These are phyloP conservation scores for Lachnellula suecica DNA, from an alignment of 2,329 filamentous ascomycete genomes.

Conservation along the genomic window DNA sequence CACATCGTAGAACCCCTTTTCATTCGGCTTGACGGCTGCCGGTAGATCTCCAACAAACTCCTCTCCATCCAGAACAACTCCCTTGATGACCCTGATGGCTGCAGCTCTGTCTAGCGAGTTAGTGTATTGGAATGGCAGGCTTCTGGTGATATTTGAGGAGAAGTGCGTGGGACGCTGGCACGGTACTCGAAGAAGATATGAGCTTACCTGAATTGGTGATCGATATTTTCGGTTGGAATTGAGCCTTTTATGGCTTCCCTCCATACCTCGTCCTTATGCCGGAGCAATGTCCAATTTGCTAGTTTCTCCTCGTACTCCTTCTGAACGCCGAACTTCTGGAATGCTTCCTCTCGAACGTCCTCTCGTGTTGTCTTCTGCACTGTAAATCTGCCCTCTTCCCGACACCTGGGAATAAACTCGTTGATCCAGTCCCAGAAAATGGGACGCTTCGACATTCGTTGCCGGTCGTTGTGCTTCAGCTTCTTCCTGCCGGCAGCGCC, in stretches of 20 bases:
- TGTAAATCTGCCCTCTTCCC: conserved; percentile 38
- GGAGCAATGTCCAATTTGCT: conserved; percentile 40
- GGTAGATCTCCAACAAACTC: conserved; percentile 37
- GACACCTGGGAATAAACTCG: conserved; percentile 58
- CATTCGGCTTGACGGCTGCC: conserved; percentile 30
- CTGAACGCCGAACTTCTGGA: conserved; percentile 48
- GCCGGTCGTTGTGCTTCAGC: conserved; percentile 55
- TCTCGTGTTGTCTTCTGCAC: conserved; percentile 36
- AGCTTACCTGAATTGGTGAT: conserved; percentile 18
- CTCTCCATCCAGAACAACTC: conserved; percentile 48
- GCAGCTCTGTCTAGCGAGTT: too few relatives aligned
- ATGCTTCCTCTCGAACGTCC: conserved; percentile 50
- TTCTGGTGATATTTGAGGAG: too few relatives aligned
- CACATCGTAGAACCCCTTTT: conserved; percentile 44
- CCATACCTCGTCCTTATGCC: conserved; percentile 44
- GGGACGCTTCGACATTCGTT: conserved; percentile 52
- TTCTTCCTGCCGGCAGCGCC: conserved; percentile 35
- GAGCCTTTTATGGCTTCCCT: conserved; percentile 42
- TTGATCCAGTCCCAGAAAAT: conserved; percentile 62
- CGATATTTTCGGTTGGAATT: conserved; percentile 30
- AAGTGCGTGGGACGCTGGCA: too few relatives aligned
- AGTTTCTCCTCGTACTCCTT: conserved; percentile 45
- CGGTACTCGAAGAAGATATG: too few relatives aligned
- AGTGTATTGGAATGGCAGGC: too few relatives aligned
- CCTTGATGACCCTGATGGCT: conserved; percentile 44